Percentiles rank a stretch among this genome's conserved stretches.
phyloP scores from a whole-genome alignment of 768 basidiomycete genomes.

The Psilocybe sp. region DNA sequence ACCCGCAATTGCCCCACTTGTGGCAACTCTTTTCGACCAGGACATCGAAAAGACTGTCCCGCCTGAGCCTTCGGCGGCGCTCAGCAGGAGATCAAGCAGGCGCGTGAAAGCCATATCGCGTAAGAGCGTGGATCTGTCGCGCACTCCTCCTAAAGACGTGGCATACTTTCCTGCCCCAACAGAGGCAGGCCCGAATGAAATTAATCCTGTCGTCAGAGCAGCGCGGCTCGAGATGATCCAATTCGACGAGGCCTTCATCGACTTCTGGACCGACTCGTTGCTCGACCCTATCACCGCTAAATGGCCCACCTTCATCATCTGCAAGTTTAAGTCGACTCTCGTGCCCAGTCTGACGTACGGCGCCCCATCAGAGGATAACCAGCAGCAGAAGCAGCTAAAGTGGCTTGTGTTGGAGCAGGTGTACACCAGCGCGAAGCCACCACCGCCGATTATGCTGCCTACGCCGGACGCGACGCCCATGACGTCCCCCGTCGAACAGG shows the following conservation, averaged over 20 bases:
- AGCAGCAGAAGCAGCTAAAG: slow-evolving; percentile 36
- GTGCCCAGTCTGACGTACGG: slow-evolving; percentile 22
- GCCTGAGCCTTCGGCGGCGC: slow-evolving; percentile 8
- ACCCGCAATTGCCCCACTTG: slow-evolving; percentile 41
- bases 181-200: background rate
- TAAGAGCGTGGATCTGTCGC: slow-evolving; percentile 23
- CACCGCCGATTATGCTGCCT: slow-evolving; percentile 10
- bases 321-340: slow-evolving; percentile 52
- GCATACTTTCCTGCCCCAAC: background rate
- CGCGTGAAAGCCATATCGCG: slow-evolving; percentile 16
- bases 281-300: slow-evolving; percentile 60
- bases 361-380: slow-evolving; percentile 19
- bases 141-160: slow-evolving; percentile 1
- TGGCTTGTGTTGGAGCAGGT: slow-evolving; percentile 74
- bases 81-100: slow-evolving; percentile 22
- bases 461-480: slow-evolving; percentile 1
- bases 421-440: slow-evolving; percentile 35
- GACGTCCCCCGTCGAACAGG: slow-evolving; percentile 3
- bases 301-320: slow-evolving; percentile 72
- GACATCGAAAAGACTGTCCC: slow-evolving; percentile 48
- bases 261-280: slow-evolving; percentile 78
- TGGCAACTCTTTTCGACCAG: slow-evolving; percentile 54
- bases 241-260: slow-evolving; percentile 78
- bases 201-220: slow-evolving; percentile 35
- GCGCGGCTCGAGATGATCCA: slow-evolving; percentile 47